Conservation (phyloP, 331 rosid genomes). For the Pyrus hybrid region DNA sequence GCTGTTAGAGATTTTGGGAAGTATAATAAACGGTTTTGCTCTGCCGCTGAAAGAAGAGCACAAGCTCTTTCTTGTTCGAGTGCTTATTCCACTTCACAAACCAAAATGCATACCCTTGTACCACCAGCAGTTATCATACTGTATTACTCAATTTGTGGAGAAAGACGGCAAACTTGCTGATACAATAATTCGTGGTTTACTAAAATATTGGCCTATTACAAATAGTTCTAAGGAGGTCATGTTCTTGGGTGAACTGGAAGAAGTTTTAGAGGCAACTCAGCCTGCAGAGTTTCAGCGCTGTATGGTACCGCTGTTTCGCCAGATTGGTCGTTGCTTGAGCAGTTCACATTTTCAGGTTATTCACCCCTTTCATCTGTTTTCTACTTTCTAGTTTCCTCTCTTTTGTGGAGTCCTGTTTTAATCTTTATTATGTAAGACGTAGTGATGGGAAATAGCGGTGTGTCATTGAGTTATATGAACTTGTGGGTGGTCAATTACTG, state of each 20-base stretch:
- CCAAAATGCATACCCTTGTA: slow-evolving; percentile 88
- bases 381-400: slow-evolving; percentile 5
- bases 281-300: slow-evolving; percentile 88
- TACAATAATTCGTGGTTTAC: slow-evolving; percentile 77
- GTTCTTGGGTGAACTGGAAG: slow-evolving; percentile 97
- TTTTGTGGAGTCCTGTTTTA: not conserved
- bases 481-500: not conserved
- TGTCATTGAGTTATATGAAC: not conserved
- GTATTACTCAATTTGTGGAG: slow-evolving; percentile 91
- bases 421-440: not conserved
- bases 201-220: slow-evolving; percentile 91
- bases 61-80: slow-evolving; percentile 88
- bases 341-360: slow-evolving; percentile 95
- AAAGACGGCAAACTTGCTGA: slow-evolving; percentile 99
- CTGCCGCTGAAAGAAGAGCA: slow-evolving; percentile 97
- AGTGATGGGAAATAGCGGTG: not conserved
- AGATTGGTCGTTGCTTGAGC: slow-evolving; percentile 76
- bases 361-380: slow-evolving; percentile 16
- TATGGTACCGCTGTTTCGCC: slow-evolving; percentile 80
- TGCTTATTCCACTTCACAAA: slow-evolving; percentile 93
- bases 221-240: slow-evolving; percentile 95
- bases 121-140: slow-evolving; percentile 95
- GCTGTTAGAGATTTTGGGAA: slow-evolving; percentile 87
- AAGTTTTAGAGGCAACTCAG: slow-evolving; percentile 92
- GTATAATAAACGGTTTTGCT: slow-evolving; percentile 96